phyloP scores from a whole-genome alignment of 495 filamentous ascomycete species.

The Staphylotrichum longicolle region DNA sequence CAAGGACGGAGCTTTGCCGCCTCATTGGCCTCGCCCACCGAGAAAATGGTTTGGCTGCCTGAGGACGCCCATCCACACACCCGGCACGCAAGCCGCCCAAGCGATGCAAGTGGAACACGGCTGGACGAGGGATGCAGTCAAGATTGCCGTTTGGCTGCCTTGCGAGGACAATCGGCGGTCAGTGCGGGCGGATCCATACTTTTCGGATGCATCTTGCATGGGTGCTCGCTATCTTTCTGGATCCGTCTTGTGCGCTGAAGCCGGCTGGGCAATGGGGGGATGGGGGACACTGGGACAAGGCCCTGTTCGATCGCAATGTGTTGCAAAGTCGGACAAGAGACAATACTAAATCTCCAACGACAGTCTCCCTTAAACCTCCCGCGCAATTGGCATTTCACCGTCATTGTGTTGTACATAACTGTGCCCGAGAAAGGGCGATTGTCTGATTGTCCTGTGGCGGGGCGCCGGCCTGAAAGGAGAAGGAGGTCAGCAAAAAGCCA shows the following conservation, averaged over 20 bases:
- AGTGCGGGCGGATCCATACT: not conserved
- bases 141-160: conserved; percentile 1
- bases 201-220: not conserved
- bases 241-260: not conserved
- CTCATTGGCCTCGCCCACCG: conserved; percentile 1
- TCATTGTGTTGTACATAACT: not conserved
- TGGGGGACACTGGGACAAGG: too few relatives aligned
- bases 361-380: too few relatives aligned
- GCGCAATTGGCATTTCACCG: too few relatives aligned
- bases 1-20: conserved; percentile 6
- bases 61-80: not conserved
- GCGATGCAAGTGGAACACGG: too few relatives aligned
- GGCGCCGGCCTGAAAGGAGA: conserved; percentile 2
- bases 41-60: not conserved
- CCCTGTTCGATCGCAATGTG: too few relatives aligned
- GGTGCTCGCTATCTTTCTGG: not conserved
- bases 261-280: too few relatives aligned
- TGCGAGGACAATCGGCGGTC: not conserved
- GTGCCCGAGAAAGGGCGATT: not conserved
- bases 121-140: too few relatives aligned
- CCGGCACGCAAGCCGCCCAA: not conserved
- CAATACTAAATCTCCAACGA: too few relatives aligned
- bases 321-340: too few relatives aligned
- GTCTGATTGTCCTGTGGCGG: not conserved
- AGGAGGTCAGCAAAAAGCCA: too few relatives aligned